phyloP scores from a whole-genome alignment of 805 yeast species.

The Candida insectalens region DNA sequence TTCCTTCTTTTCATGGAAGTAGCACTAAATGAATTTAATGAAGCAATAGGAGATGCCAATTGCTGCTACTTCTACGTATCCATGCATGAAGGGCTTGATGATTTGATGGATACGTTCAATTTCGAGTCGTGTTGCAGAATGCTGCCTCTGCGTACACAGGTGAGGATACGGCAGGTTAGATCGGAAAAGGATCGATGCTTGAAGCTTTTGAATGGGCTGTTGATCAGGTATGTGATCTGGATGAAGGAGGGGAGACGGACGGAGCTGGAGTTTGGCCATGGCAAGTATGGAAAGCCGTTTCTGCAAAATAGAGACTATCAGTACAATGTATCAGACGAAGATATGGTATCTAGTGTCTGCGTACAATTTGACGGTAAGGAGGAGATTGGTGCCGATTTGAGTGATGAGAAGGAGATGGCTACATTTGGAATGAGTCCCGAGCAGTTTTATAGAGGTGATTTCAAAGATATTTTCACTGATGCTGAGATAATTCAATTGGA shows the following conservation, averaged over 20 bases:
- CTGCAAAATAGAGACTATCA: conserved; percentile 23
- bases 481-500: conserved; percentile 21
- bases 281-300: conserved; percentile 50
- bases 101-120: conserved; percentile 9
- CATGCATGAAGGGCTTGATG: conserved; percentile 1
- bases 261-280: conserved; percentile 20
- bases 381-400: conserved; percentile 40
- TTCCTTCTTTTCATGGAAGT: too few species aligned
- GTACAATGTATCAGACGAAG: conserved; percentile 57
- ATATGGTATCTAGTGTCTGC: conserved; percentile 36
- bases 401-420: conserved; percentile 26
- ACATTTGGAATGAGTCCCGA: too few species aligned
- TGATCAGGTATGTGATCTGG: conserved; percentile 33
- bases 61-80: conserved; percentile 1
- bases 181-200: conserved; percentile 24
- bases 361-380: conserved; percentile 20
- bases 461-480: conserved; percentile 19
- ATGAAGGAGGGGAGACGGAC: conserved; percentile 2
- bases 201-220: conserved; percentile 34
- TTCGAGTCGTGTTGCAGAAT: conserved; percentile 9
- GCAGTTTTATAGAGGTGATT: conserved; percentile 17
- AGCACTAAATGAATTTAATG: too few species aligned
- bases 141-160: conserved; percentile 27
- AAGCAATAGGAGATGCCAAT: too few species aligned
- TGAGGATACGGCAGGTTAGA: conserved; percentile 30